Base-by-base conservation (phyloP, 192 early-diverging fungal species). In the Rhizoclosmatium sp. region DNA sequence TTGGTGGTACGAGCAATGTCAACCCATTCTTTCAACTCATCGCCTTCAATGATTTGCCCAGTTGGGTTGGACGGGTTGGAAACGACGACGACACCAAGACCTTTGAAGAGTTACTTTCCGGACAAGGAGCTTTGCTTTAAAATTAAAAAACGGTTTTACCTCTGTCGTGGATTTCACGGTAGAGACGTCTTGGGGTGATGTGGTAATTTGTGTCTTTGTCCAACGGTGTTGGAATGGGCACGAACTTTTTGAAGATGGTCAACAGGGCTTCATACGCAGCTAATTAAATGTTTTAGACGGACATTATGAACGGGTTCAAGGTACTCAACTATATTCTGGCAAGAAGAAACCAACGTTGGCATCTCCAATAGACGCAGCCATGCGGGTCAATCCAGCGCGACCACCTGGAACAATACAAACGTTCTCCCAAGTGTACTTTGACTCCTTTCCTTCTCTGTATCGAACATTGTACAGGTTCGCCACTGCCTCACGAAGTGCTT, bases 351-450 rank as follows among this genome's bases (percentile, higher is more conserved):
- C 88, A 14, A 89, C 88, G 56, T 89, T 83, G 1, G 86, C 76
- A 65, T 89, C 83, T 0, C 85, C 87, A 21, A 89, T 82, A 3
- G 76, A 84, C 3, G 84, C 79, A 16, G 87, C 88, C 3, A 89
- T 86, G 2, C 88, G 71, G 2, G 88, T 89, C 71, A 89, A 72
- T 16, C 87, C 88, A 12, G 88, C 88, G 44, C 88, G 79, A 47
- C 88, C 88, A 68, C 88, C 88, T 5, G 88, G 88, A n/a, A 87
- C 85, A 60, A 89, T 84, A 48, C 88, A 89, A 2, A 88, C 87
- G 70, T 89, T 89, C 68, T 87, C 82, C 56, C 71, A 78, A 23
- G 87, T 88, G 54, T 89, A 89, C 68, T 89, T 81, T 5, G 80
- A 82, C 23, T 42, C 48, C 45, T 87, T 83, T n/a, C 67, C 66